Percentiles rank a stretch among this genome's conserved stretches.
These are phyloP conservation scores for Hygrocybe punicea DNA, from an alignment of 768 basidiomycete genomes.

Conservation along the genomic window DNA sequence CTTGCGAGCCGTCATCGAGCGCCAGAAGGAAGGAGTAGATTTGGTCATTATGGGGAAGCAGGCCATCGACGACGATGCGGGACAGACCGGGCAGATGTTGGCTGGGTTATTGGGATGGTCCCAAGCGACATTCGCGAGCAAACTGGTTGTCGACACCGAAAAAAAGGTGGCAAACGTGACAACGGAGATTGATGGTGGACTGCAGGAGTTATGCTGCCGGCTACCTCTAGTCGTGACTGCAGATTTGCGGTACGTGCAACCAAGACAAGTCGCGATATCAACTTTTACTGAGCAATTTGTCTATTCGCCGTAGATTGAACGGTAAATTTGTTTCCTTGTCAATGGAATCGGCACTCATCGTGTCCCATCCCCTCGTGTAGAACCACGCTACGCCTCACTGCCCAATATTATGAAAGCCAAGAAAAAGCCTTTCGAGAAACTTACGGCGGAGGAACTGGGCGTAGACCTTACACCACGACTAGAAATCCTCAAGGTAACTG, in stretches of 20 bases:
- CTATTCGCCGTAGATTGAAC: constrained; percentile 54
- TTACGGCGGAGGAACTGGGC: constrained; percentile 73
- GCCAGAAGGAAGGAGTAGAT: constrained; percentile 62
- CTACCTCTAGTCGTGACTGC: constrained; percentile 89
- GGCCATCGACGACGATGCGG: constrained; percentile 95
- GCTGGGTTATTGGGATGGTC: constrained; percentile 89
- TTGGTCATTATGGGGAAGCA: constrained; percentile 96
- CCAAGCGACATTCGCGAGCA: constrained; percentile 94
- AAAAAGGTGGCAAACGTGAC: constrained; percentile 68
- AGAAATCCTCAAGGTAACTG: constrained; percentile 82
- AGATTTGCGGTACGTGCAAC: constrained; percentile 70
- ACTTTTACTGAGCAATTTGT: neutral
- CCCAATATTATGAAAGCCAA: constrained; percentile 99
- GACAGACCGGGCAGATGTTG: constrained; percentile 96
- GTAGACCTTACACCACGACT: constrained; percentile 80
- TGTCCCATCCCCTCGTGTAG: constrained; percentile 38
- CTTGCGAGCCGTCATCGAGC: constrained; percentile 69
- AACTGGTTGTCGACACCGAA: constrained; percentile 64
- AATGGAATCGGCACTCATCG: neutral
- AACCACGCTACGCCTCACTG: constrained; percentile 95
- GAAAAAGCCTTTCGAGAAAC: constrained; percentile 91
- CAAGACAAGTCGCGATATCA: neutral
- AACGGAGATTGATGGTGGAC: constrained; percentile 92
- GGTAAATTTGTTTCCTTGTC: constrained; percentile 38
- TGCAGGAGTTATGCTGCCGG: constrained; percentile 73